These are phyloP conservation scores for Colletotrichum gloeosporioides DNA, from an alignment of 2,329 filamentous ascomycete species.

Conservation along the genomic window DNA sequence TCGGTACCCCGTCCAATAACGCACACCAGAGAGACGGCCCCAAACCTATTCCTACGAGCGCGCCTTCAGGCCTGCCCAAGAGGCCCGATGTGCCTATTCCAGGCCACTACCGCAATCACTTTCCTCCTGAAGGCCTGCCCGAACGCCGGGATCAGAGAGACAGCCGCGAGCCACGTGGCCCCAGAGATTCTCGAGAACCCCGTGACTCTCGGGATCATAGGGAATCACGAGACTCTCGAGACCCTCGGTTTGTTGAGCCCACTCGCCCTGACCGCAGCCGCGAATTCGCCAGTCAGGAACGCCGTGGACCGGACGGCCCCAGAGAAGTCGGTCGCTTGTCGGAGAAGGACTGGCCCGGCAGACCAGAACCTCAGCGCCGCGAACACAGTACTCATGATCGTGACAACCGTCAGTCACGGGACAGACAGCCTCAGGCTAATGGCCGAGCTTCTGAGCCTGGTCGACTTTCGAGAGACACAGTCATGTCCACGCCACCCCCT, in stretches of 20 bases:
- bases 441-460: conserved; percentile 30
- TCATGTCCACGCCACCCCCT: conserved; percentile 24
- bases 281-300: conserved; percentile 45
- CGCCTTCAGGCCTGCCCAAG: conserved; percentile 49
- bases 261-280: conserved; percentile 46
- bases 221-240: conserved; percentile 39
- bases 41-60: conserved; percentile 38
- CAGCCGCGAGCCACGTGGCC: conserved; percentile 32
- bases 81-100: conserved; percentile 64
- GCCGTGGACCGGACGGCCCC: conserved; percentile 43
- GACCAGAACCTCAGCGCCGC: conserved; percentile 35
- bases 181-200: conserved; percentile 30
- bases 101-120: conserved; percentile 53
- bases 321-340: conserved; percentile 41
- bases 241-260: conserved; percentile 43
- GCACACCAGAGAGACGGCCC: conserved; percentile 32
- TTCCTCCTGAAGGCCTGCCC: conserved; percentile 29
- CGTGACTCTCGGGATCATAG: conserved; percentile 27
- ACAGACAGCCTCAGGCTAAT: conserved; percentile 34
- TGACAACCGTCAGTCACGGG: conserved; percentile 32
- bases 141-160: conserved; percentile 32
- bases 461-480: conserved; percentile 29
- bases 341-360: conserved; percentile 42
- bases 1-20: conserved; percentile 11
- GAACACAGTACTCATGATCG: conserved; percentile 44